Evolutionary conservation across 768 basidiomycete species (phyloP), one percentile per base, ranked within the genome.

Genomic region (Mycena pura): DNA sequence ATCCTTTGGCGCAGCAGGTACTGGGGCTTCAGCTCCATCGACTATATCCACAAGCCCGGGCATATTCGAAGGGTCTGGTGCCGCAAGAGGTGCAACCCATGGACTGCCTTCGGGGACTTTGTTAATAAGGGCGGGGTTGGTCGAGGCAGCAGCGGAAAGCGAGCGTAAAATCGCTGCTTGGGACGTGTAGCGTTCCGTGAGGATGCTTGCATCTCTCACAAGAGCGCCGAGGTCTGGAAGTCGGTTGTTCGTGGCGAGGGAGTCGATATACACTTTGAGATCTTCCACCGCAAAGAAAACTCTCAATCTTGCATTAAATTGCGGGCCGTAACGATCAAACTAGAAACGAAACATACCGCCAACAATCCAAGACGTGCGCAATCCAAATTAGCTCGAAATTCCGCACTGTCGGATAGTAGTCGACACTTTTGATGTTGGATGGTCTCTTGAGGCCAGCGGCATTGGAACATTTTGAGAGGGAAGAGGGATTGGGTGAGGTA

Each of bases 301-400:
- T n/a, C 27, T 46, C 5, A 6, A 46, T n/a, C n/a, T n/a, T n/a
- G n/a, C n/a, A n/a, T n/a, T n/a, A n/a, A n/a, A n/a, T n/a, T n/a
- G n/a, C n/a, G n/a, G n/a, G n/a, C n/a, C n/a, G n/a, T n/a, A n/a
- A n/a, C n/a, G n/a, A n/a, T n/a, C n/a, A n/a, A n/a, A n/a, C n/a
- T n/a, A n/a, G n/a, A n/a, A n/a, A n/a, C n/a, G n/a, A 38, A 34
- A 58, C 67, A 13, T 50, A 75, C 75, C 71, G n/a, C 74, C 73
- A 78, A 46, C 76, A 77, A 40, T 78, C 73, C 5, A 76, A 68
- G 22, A 77, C 72, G 2, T 71, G 69, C 0, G 56, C 68, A 5
- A 1, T 34, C 56, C 47, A 57, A 29, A 56, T 47, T 7, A 39
- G 1, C 0, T 32, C 39, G 11, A 46, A n/a, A 27, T 39, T 56